These are phyloP conservation scores for Candida krabiensis DNA, from an alignment of 805 yeast species.

Conservation along the genomic window DNA sequence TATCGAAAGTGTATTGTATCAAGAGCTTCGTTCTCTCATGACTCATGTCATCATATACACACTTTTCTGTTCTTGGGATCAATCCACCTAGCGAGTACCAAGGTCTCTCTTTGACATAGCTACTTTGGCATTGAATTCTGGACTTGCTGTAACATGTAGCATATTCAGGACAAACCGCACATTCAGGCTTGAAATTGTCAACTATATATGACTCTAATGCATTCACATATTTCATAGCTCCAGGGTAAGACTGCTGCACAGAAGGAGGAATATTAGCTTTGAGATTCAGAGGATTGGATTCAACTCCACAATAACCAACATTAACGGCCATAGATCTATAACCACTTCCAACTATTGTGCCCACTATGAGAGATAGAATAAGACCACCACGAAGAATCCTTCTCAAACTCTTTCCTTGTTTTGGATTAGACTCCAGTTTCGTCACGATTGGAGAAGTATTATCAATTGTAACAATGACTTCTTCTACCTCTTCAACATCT, in stretches of 20 bases:
- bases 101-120: conserved; percentile 51
- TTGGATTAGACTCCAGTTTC: background rate
- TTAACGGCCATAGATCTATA: conserved; percentile 61
- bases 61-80: conserved; percentile 60
- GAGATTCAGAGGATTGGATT: conserved; percentile 31
- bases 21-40: conserved; percentile 66
- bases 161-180: conserved; percentile 79
- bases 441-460: background rate
- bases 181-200: conserved; percentile 50
- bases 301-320: conserved; percentile 76
- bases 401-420: background rate
- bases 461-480: background rate
- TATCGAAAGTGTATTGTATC: conserved; percentile 62
- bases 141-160: conserved; percentile 69
- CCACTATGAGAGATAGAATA: conserved; percentile 41
- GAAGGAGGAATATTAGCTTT: conserved; percentile 20
- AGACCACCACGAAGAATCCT: conserved; percentile 8
- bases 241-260: conserved; percentile 6
- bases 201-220: conserved; percentile 47
- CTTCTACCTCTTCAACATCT: conserved; percentile 5
- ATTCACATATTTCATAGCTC: conserved; percentile 28
- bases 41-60: conserved; percentile 73
- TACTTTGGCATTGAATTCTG: conserved; percentile 68
- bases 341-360: conserved; percentile 40
- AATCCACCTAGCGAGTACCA: conserved; percentile 56